Evolutionary conservation across 805 yeast genomes (phyloP).

Genomic region (Starmerella roubikii): DNA sequence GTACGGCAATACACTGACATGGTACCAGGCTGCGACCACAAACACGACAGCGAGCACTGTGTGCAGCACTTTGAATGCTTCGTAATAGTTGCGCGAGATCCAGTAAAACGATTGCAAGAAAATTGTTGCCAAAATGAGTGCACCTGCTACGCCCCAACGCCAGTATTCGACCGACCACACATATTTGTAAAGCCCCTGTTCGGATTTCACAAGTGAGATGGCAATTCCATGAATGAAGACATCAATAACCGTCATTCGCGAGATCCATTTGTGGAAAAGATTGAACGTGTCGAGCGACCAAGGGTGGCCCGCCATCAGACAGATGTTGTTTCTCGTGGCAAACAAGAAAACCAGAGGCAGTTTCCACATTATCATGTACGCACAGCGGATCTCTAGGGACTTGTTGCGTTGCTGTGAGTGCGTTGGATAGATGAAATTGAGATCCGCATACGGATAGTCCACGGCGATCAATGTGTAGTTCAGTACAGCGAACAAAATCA

Average conservation of each 20-base stretch:
- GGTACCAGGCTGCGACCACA: constrained; percentile 47
- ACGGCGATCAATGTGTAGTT: constrained; percentile 22
- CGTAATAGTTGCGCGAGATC: constrained; percentile 43
- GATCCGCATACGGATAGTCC: constrained; percentile 6
- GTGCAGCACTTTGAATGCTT: constrained; percentile 43
- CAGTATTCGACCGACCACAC: constrained; percentile 18
- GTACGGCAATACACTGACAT: constrained; percentile 22
- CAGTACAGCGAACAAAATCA: constrained; percentile 25
- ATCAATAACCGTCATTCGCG: constrained; percentile 38
- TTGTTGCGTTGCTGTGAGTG: constrained; percentile 16
- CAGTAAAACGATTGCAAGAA: constrained; percentile 37
- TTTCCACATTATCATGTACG: constrained; percentile 20
- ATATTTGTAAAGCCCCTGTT: constrained; percentile 19
- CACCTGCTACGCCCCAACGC: constrained; percentile 31
- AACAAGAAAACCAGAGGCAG: constrained; percentile 40
- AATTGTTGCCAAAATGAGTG: constrained; percentile 32
- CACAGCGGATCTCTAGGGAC: constrained; percentile 13
- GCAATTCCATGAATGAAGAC: constrained; percentile 43
- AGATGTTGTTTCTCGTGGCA: constrained; percentile 57
- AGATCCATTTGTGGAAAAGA: constrained; percentile 50
- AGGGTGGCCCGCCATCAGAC: constrained; percentile 35
- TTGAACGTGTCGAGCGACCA: constrained; percentile 33
- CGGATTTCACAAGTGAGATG: constrained; percentile 26
- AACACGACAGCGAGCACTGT: constrained; percentile 42
- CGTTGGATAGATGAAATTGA: constrained; percentile 14